Evolutionary conservation across 2,329 filamentous ascomycete species (phyloP).

Genomic region (Penicillium sp.): DNA sequence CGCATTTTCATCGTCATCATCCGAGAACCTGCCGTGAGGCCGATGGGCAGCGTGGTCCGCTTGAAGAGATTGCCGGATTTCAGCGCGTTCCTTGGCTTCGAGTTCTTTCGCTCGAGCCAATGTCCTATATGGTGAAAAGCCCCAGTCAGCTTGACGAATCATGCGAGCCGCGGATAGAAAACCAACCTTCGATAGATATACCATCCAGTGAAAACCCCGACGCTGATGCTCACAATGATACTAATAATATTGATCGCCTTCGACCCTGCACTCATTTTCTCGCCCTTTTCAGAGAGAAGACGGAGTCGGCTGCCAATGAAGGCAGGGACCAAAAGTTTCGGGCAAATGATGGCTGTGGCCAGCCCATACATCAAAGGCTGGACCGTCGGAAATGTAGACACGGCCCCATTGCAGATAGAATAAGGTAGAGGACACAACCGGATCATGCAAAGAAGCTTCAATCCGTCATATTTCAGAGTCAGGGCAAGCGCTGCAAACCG

Average conservation of each 20-base stretch:
- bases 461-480: conserved; percentile 81
- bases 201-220: conserved; percentile 71
- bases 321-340: conserved; percentile 84
- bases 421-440: conserved; percentile 89
- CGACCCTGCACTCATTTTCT: conserved; percentile 71
- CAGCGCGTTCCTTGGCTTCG: conserved; percentile 44
- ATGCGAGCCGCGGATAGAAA: neutral
- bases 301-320: conserved; percentile 86
- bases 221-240: conserved; percentile 64
- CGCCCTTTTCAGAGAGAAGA: conserved; percentile 72
- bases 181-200: conserved; percentile 69
- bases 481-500: conserved; percentile 83
- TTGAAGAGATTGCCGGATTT: conserved; percentile 33
- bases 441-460: conserved; percentile 86
- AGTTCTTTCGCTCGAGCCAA: conserved; percentile 46
- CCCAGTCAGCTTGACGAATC: conserved; percentile 3
- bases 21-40: conserved; percentile 31
- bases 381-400: conserved; percentile 89
- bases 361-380: conserved; percentile 67
- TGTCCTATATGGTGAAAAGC: conserved; percentile 32
- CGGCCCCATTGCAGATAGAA: conserved; percentile 85
- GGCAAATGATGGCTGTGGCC: conserved; percentile 74
- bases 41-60: conserved; percentile 34
- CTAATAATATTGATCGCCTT: conserved; percentile 78
- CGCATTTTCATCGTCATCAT: conserved; percentile 38